These are phyloP conservation scores for Xylaria nigripes DNA, from an alignment of 495 filamentous ascomycete species.

Conservation along the genomic window DNA sequence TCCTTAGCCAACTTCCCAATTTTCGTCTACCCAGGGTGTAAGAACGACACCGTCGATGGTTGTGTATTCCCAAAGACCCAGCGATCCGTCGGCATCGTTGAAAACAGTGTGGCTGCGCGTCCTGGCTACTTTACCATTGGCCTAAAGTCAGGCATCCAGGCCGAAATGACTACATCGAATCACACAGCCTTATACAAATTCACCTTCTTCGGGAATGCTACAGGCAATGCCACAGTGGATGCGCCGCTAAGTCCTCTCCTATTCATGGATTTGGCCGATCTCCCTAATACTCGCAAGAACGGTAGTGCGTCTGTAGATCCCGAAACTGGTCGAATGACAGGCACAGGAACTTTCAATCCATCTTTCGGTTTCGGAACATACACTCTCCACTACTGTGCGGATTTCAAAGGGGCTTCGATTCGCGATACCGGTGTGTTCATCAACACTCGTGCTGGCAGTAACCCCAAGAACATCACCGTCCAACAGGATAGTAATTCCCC, in stretches of 20 bases:
- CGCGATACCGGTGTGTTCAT: slow-evolving; percentile 54
- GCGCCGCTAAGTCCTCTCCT: slow-evolving; percentile 49
- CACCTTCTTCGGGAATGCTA: slow-evolving; percentile 42
- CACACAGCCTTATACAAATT: slow-evolving; percentile 60
- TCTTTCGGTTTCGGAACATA: slow-evolving; percentile 60
- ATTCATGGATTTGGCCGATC: slow-evolving; percentile 53
- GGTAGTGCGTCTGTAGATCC: slow-evolving; percentile 45
- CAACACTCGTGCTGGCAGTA: slow-evolving; percentile 44
- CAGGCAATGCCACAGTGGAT: slow-evolving; percentile 20
- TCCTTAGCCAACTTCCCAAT: slow-evolving; percentile 63
- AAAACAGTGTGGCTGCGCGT: slow-evolving; percentile 42
- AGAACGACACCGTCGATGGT: slow-evolving; percentile 47
- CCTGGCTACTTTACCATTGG: slow-evolving; percentile 58
- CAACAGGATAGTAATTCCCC: slow-evolving; percentile 47
- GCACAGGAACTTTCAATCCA: slow-evolving; percentile 53
- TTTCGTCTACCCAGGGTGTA: slow-evolving; percentile 53
- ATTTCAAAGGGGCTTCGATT: slow-evolving; percentile 51
- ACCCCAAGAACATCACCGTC: slow-evolving; percentile 41
- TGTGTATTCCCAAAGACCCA: slow-evolving; percentile 49
- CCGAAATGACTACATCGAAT: slow-evolving; percentile 57
- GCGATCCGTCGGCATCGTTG: slow-evolving; percentile 38
- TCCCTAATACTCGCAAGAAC: slow-evolving; percentile 50
- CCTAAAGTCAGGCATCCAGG: slow-evolving; percentile 46
- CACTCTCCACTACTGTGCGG: slow-evolving; percentile 51
- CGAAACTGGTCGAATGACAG: slow-evolving; percentile 49